Percentiles rank a stretch among this genome's conserved stretches.
Conservation (phyloP, 495 filamentous ascomycete genomes). For the Jackrogersella minutella region DNA sequence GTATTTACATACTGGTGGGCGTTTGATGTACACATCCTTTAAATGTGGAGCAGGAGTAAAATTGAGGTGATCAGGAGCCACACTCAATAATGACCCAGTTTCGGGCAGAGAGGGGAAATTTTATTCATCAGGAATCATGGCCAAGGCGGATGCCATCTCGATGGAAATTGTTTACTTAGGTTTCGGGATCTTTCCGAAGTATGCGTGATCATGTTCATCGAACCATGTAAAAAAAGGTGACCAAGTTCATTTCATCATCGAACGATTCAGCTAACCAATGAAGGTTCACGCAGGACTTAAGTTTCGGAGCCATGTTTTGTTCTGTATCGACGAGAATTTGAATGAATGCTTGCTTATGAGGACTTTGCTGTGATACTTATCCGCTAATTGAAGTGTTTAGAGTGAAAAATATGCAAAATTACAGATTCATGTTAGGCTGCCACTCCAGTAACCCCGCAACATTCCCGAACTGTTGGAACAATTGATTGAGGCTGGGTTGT, state of each 20-base stretch:
- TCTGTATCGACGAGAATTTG: too few species aligned
- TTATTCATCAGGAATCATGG: neutral
- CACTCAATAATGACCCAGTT: neutral
- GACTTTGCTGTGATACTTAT: too few species aligned
- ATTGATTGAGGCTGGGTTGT: too few species aligned
- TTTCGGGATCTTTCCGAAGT: neutral
- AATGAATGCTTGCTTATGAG: too few species aligned
- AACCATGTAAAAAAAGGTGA: neutral
- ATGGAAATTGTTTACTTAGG: neutral
- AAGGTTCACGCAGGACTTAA: neutral
- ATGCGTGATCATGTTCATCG: neutral
- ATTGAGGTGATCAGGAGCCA: neutral
- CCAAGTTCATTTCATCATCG: too few species aligned
- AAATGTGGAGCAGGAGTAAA: neutral
- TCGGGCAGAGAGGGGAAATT: neutral
- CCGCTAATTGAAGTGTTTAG: too few species aligned
- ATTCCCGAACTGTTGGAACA: too few species aligned
- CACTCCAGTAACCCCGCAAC: too few species aligned
- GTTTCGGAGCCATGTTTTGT: too few species aligned
- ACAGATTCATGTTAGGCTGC: too few species aligned
- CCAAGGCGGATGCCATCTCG: neutral
- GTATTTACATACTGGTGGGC: neutral
- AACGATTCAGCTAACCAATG: neutral
- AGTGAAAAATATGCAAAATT: too few species aligned
- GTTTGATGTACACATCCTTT: neutral